A percentile compares a stretch with the other conserved stretches of the same genome.
phyloP scores from a whole-genome alignment of 768 basidiomycete species.

The Suillus paluster region DNA sequence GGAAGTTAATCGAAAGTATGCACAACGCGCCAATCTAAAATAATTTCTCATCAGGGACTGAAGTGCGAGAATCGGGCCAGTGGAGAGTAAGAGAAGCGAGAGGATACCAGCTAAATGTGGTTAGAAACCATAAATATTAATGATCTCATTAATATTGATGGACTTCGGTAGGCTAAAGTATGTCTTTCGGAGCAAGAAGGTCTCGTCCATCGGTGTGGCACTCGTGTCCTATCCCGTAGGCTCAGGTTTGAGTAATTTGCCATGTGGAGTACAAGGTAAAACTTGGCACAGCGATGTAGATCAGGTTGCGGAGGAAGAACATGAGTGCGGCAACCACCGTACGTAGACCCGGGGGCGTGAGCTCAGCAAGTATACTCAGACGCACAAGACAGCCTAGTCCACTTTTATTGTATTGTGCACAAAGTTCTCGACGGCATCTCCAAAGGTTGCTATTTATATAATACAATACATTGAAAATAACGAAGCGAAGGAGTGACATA shows the following conservation, averaged over 20 bases:
- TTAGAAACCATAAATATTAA: slow-evolving; percentile 4
- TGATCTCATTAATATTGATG: background rate
- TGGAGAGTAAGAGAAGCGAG: background rate
- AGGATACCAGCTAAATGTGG: background rate
- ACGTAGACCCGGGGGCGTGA: no score
- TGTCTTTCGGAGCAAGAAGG: no score
- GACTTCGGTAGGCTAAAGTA: background rate
- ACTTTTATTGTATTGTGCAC: background rate
- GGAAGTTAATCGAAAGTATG: slow-evolving; percentile 3
- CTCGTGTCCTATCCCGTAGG: background rate
- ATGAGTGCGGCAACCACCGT: no score
- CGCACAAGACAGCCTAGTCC: background rate
- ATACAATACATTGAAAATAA: background rate
- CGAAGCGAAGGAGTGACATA: background rate
- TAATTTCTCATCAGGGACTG: slow-evolving; percentile 7
- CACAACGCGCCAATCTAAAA: background rate
- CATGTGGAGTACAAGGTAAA: background rate
- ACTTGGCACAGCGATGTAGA: no score
- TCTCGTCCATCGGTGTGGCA: background rate
- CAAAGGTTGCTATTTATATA: background rate
- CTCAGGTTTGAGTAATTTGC: background rate
- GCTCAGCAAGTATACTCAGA: no score
- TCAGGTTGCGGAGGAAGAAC: background rate
- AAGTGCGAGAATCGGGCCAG: slow-evolving; percentile 3
- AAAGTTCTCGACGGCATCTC: background rate